A percentile compares a stretch with the other conserved stretches of the same genome.
Evolutionary conservation across 352 stramenopile genomes (phyloP).

Genomic region (Halophytophthora batemanensis): DNA sequence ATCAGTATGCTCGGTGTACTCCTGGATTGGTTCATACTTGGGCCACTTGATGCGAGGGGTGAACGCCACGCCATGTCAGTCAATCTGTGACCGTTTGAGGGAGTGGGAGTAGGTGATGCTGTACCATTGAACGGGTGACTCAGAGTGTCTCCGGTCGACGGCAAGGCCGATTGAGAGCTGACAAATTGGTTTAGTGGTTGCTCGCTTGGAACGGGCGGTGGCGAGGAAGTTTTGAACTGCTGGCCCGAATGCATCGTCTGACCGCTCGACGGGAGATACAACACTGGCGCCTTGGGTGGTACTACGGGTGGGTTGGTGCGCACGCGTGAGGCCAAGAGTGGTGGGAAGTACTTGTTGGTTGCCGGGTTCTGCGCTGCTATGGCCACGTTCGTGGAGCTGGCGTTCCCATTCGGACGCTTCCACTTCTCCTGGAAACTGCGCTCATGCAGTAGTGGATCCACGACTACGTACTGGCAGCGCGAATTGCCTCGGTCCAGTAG

Average conservation of each 20-base stretch:
- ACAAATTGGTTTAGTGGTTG: constrained; percentile 2
- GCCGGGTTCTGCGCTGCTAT: constrained; percentile 36
- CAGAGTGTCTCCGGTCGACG: no score
- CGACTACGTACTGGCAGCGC: constrained; percentile 43
- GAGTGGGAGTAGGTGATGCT: no score
- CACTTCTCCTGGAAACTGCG: constrained; percentile 64
- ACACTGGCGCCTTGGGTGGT: no score
- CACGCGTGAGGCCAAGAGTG: constrained; percentile 47
- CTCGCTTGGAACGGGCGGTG: constrained; percentile 2
- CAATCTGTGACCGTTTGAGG: no score
- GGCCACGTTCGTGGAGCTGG: constrained; percentile 39
- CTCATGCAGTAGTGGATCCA: constrained; percentile 57
- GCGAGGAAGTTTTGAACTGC: no score
- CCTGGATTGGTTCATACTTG: background rate
- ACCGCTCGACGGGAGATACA: no score
- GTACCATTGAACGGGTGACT: no score
- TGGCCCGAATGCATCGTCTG: no score
- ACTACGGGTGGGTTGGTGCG: constrained; percentile 9
- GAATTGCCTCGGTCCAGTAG: constrained; percentile 48
- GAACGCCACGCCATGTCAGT: no score
- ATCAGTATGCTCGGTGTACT: constrained; percentile 11
- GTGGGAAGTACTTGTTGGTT: constrained; percentile 54
- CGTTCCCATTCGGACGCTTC: constrained; percentile 23
- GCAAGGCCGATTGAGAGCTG: background rate
- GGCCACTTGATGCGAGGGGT: background rate